Evolutionary conservation across 1,284 basidiomycete genomes (phyloP), one percentile per base, ranked within the genome.

Genomic region (Apiotrichum gracile): DNA sequence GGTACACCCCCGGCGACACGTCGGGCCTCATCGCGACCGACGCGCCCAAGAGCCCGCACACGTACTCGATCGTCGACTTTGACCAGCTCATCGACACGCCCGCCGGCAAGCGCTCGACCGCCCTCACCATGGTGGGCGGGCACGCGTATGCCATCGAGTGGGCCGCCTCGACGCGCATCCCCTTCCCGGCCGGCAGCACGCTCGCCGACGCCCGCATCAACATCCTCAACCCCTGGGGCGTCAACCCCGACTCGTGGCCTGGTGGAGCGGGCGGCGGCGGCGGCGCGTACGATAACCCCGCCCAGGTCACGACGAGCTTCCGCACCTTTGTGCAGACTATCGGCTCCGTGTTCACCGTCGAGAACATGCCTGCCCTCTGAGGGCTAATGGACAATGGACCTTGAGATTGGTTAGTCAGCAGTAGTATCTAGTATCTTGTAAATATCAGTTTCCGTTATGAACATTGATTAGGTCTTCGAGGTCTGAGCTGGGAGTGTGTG

Each of bases 211-310:
- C 46, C 14, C 37, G 43, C 22, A 42, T 57, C 16, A 17, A 21
- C 21, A 14, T 51, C 21, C 48, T 57, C 50, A 61, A 61, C 40
- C 59, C 59, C 14, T 61, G 59, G 59, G 59, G 55, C n/a, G n/a
- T 22, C 25, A 61, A 61, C 42, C 59, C 59, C 17, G 21, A 24
- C n/a, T 35, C 31, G 44, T 50, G 45, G 55, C 50, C 38, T 3
- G 54, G 52, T 10, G 49, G 58, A 19, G 29, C 12, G 22, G 33
- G 51, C 24, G 27, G 50, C 21, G 46, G 40, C 26, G 26, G 39
- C 13, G 51, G 59, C 42, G 21, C 16, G n/a, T 52, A 25, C 17
- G 26, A 43, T 24, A 33, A 57, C n/a, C 48, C 53, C 9, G 27
- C 55, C 4, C 42, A 53, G 49, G 21, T 57, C 13, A 48, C 46